phyloP scores from a whole-genome alignment of 495 filamentous ascomycete genomes.

The Talaromyces liani region DNA sequence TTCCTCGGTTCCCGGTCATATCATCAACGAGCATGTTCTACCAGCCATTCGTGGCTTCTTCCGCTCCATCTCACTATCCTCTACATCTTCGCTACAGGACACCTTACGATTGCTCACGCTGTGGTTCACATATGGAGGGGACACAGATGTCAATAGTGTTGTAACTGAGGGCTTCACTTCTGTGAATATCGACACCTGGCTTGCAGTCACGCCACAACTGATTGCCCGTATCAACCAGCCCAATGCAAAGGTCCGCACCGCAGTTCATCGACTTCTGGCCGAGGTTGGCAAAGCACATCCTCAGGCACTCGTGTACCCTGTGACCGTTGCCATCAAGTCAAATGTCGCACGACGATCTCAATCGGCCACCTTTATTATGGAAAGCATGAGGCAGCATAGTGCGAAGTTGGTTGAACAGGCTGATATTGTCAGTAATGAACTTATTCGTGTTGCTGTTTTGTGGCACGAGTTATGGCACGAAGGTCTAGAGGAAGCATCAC shows the following conservation, averaged over 20 bases:
- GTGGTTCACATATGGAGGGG: conserved; percentile 91
- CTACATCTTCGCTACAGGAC: conserved; percentile 88
- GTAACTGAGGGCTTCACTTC: conserved; percentile 84
- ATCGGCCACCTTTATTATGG: conserved; percentile 88
- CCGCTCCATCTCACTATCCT: conserved; percentile 85
- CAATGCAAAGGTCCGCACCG: conserved; percentile 72
- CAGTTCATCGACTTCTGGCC: conserved; percentile 82
- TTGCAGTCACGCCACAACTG: conserved; percentile 94
- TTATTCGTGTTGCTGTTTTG: conserved; percentile 91
- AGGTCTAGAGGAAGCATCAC: conserved; percentile 93
- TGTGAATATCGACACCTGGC: conserved; percentile 95
- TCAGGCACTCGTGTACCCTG: conserved; percentile 97
- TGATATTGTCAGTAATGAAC: conserved; percentile 84
- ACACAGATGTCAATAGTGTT: conserved; percentile 75
- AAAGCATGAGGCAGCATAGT: conserved; percentile 93
- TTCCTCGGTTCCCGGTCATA: conserved; percentile 45
- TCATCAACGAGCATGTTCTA: conserved; percentile 81
- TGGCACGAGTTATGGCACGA: conserved; percentile 99
- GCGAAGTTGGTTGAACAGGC: conserved; percentile 92
- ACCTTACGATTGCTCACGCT: conserved; percentile 86
- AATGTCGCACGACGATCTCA: conserved; percentile 69
- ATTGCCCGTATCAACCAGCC: conserved; percentile 97
- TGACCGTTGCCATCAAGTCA: conserved; percentile 98
- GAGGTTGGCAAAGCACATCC: conserved; percentile 93
- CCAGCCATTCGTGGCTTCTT: conserved; percentile 94